Conservation (phyloP, 2,329 filamentous ascomycete genomes). For the Trichoderma harzianum region DNA sequence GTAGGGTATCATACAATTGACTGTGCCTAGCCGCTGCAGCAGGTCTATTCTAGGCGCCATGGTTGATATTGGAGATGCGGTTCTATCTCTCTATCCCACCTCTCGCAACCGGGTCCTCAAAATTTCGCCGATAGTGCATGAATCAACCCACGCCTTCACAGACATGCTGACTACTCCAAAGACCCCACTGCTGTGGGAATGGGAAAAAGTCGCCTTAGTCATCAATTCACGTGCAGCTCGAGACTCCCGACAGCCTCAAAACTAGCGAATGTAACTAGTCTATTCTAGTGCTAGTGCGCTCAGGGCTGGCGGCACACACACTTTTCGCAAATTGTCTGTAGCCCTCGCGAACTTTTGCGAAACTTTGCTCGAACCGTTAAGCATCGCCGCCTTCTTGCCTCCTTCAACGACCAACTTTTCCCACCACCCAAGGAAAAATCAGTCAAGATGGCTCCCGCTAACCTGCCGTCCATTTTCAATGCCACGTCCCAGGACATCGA, state of each 20-base stretch:
- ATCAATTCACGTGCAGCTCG: conserved; percentile 29
- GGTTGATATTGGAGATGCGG: conserved; percentile 26
- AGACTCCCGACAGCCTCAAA: neutral
- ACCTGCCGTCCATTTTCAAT: conserved; percentile 94
- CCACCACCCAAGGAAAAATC: conserved; percentile 32
- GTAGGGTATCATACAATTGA: conserved; percentile 52
- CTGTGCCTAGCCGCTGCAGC: conserved; percentile 56
- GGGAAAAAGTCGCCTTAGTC: conserved; percentile 24
- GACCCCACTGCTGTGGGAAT: neutral
- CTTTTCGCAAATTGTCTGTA: conserved; percentile 36
- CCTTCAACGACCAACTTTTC: conserved; percentile 25
- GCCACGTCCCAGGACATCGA: conserved; percentile 98
- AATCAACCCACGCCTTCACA: neutral
- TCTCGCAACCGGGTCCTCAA: conserved; percentile 26
- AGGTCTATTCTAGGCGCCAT: conserved; percentile 68
- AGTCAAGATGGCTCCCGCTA: conserved; percentile 88
- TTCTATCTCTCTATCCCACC: neutral
- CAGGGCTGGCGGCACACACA: conserved; percentile 41
- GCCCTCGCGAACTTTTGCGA: conserved; percentile 44
- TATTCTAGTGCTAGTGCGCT: conserved; percentile 25
- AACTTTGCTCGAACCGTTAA: conserved; percentile 24
- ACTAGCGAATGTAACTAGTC: conserved; percentile 25
- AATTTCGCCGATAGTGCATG: conserved; percentile 30
- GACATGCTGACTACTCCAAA: neutral
- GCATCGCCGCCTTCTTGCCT: conserved; percentile 21